Evolutionary conservation across 2,329 filamentous ascomycete genomes (phyloP), one percentile per base, ranked within the genome.

Genomic region (Fusarium tuaranense): DNA sequence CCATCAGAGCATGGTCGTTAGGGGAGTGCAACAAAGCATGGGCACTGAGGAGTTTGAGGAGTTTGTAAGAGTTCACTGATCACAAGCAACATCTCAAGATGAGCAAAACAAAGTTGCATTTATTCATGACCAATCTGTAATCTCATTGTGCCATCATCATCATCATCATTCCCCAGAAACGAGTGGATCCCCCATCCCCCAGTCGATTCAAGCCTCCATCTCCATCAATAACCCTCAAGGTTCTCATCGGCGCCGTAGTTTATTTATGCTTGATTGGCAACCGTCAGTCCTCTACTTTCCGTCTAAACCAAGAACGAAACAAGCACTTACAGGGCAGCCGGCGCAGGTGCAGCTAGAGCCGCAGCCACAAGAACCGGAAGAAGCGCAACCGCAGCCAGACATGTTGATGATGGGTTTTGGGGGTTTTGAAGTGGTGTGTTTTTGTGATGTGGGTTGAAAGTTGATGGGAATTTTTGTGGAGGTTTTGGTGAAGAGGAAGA

Each of bases 341-440:
- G 79, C 73, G 75, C 85, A 86, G 73, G 83, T 82, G 84, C 85
- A 86, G 80, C 73, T 48, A 34, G 80, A 78, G 77, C 84, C 84
- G 79, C 85, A 86, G 78, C 79, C 77, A 79, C 85, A 86, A 63
- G 82, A 77, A 75, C 84, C 84, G 71, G 83, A 82, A 62, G 81
- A 76, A 75, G 83, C 76, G 73, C 84, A 86, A 78, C 84, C 84
- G 75, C 83, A 86, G 78, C 81, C 83, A 79, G 80, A 79, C 84
- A 86, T 86, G 76, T 68, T 63, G 63, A 60, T 63, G 48, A 41
- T 71, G 62, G 59, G 75, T 6, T 30, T 30, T 30, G 25, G 25
- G 25, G 25, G 25, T 58, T 64, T 61, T 61, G 60, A 25, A 25
- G 25, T 36, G 69, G 46, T 57, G 46, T 64, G 48, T 65, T 30